Evolutionary conservation across 345 rosid species (phyloP), one percentile per base, ranked within the genome.

Genomic region (Acer saccharum): DNA sequence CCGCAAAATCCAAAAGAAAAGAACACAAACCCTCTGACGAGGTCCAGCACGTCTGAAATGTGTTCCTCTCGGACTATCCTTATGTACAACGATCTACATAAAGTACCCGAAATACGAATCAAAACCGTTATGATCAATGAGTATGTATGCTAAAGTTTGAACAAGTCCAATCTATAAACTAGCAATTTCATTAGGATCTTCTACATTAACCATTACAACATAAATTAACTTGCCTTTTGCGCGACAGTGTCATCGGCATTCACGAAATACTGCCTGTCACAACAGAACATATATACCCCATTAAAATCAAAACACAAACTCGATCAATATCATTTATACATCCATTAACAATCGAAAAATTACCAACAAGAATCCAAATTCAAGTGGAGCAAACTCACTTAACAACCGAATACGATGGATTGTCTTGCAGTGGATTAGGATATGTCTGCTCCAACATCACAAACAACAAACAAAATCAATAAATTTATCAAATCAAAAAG

Each of bases 41-140:
- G 99, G 99, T 73, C 98, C 99, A 20, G 96, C 98, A 39, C 97
- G 97, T 65, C 97, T 81, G 78, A 95, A 95, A 83, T 93, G 99
- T 65, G 82, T 81, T 64, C 99, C 98, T 85, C 97, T 91, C 17
- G 94, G 93, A 83, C 86, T 77, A 72, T 88, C 87, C 83, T 84
- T 90, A 14, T 92, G 97, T 69, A 91, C 94, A 82, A 91, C 92
- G 84, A 92, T 76, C 99, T 95, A 62, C 39, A 57, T 48, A 21
- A 74, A 32, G 54, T 29, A 60, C 69, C 55, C 1, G 10, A 71
- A 35, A 76, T 66, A 52, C 62, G 66, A 60, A 43, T 4, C 16
- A 18, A 29, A 74, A 21, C 76, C 10, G 1, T 14, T 52, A 0
- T 50, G 55, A 12, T 50, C 0, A 1, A 7, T 43, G 13, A 10